phyloP scores from a whole-genome alignment of 305 asterid genomes.

The Andrographis paniculata region DNA sequence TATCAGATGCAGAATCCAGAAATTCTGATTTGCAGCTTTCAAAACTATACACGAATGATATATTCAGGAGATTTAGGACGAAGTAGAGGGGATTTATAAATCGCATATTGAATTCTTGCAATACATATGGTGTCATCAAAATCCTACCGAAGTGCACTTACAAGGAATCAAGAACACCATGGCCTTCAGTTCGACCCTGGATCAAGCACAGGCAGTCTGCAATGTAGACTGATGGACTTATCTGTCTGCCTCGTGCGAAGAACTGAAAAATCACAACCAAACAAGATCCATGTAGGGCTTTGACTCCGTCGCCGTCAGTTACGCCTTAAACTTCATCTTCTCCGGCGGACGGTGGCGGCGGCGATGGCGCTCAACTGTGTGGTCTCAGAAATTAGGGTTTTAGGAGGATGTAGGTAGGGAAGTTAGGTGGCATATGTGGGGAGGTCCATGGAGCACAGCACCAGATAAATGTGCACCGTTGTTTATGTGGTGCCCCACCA shows the following conservation, averaged over 20 bases:
- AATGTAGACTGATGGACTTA: constrained; percentile 77
- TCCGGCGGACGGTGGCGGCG: not conserved
- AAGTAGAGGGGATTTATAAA: no score
- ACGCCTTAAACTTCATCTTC: not conserved
- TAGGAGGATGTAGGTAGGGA: no score
- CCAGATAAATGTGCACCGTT: no score
- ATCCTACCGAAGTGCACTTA: no score
- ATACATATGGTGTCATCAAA: no score
- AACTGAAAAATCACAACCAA: constrained; percentile 85
- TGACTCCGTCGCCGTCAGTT: constrained; percentile 48
- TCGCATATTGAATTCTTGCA: no score
- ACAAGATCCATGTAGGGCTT: constrained; percentile 52
- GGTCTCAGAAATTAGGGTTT: not conserved
- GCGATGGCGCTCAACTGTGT: not conserved
- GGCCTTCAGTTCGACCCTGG: constrained; percentile 55
- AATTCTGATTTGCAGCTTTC: constrained; percentile 46
- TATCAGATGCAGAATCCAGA: constrained; percentile 36
- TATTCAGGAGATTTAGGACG: no score
- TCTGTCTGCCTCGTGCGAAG: constrained; percentile 69
- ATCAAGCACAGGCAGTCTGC: constrained; percentile 89
- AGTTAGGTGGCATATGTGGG: not conserved
- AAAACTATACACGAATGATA: not conserved
- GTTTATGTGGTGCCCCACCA: no score
- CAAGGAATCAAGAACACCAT: no score
- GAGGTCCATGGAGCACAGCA: no score